phyloP scores from a whole-genome alignment of 2,329 filamentous ascomycete genomes.

The Diaporthe aspalathi region DNA sequence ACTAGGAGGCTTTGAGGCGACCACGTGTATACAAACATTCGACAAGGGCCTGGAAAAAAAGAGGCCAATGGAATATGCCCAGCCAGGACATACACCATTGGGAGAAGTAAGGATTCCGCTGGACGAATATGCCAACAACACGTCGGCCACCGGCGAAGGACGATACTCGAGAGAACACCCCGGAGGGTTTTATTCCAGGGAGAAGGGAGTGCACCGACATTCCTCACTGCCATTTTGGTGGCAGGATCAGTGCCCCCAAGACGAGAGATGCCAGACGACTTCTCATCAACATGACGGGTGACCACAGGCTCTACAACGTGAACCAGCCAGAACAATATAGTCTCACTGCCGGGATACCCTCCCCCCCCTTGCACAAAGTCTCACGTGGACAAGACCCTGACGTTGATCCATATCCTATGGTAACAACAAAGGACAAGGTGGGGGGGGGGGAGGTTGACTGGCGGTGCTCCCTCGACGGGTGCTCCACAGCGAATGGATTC shows the following conservation, averaged over 20 bases:
- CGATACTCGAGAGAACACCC: too few species aligned
- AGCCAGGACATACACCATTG: background rate
- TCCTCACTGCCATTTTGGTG: too few species aligned
- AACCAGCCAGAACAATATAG: background rate
- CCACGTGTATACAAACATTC: too few species aligned
- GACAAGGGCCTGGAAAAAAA: background rate
- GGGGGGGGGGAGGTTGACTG: background rate
- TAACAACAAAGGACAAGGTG: too few species aligned
- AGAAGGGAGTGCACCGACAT: too few species aligned
- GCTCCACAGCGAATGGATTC: constrained; percentile 27
- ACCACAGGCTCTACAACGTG: too few species aligned
- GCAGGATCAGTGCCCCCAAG: too few species aligned
- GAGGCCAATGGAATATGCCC: background rate
- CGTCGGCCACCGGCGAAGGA: background rate
- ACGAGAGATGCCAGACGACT: background rate
- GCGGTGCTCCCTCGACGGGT: background rate
- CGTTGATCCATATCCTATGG: background rate
- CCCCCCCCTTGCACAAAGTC: background rate
- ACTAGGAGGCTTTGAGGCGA: too few species aligned
- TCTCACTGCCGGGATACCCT: background rate
- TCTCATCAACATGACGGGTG: too few species aligned
- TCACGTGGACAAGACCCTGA: background rate
- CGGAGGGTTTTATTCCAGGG: too few species aligned
- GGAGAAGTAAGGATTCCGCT: background rate
- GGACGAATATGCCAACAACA: background rate